These are phyloP conservation scores for Fusarium vanettenii DNA, from an alignment of 2,329 filamentous ascomycete species.

Conservation along the genomic window DNA sequence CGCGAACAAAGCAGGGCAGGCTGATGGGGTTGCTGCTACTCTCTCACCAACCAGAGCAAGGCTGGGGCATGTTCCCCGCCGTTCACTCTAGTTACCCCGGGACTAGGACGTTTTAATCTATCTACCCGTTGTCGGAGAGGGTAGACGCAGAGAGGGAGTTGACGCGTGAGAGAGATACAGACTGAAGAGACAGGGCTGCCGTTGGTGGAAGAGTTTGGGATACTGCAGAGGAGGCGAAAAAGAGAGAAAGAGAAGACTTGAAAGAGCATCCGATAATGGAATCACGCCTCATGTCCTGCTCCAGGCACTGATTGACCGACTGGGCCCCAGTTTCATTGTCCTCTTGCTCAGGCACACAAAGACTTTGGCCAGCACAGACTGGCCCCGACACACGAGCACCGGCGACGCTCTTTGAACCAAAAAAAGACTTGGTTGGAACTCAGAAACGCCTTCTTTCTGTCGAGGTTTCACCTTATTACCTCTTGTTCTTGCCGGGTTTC, in stretches of 20 bases:
- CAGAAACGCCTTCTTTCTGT: background rate
- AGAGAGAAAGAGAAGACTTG: slow-evolving; percentile 18
- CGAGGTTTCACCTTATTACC: slow-evolving; percentile 10
- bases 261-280: slow-evolving; percentile 40
- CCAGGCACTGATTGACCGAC: slow-evolving; percentile 27
- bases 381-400: slow-evolving; percentile 25
- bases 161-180: slow-evolving; percentile 2
- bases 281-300: slow-evolving; percentile 26
- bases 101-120: slow-evolving; percentile 22
- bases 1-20: slow-evolving; percentile 39
- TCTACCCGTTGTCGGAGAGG: slow-evolving; percentile 15
- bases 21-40: slow-evolving; percentile 13
- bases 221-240: background rate
- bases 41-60: slow-evolving; percentile 28
- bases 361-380: slow-evolving; percentile 35
- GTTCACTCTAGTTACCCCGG: slow-evolving; percentile 12
- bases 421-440: background rate
- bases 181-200: slow-evolving; percentile 13
- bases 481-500: slow-evolving; percentile 11
- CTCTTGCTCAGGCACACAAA: slow-evolving; percentile 29
- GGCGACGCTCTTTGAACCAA: slow-evolving; percentile 26
- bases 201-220: slow-evolving; percentile 4
- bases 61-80: slow-evolving; percentile 42
- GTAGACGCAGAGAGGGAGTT: slow-evolving; percentile 21
- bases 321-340: slow-evolving; percentile 41